Evolutionary conservation across 768 basidiomycete species (phyloP).

Genomic region (Trametes cubensis): DNA sequence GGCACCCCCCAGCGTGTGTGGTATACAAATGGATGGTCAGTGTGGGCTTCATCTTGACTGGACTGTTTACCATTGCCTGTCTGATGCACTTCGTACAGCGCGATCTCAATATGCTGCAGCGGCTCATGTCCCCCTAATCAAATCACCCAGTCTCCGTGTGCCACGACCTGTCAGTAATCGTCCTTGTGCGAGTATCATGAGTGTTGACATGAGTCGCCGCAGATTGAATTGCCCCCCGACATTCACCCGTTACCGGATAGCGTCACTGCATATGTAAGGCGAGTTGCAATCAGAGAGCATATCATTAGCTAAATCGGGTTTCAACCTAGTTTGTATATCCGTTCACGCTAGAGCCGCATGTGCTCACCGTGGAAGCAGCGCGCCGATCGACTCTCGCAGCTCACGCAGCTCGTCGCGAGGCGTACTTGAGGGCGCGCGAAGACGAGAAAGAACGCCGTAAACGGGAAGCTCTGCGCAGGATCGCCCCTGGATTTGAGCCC

Average conservation of each 20-base stretch:
- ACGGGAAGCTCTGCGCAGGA: slow-evolving; percentile 67
- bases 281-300: not conserved
- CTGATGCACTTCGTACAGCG: slow-evolving; percentile 11
- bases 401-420: slow-evolving; percentile 67
- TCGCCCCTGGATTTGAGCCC: slow-evolving; percentile 87
- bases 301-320: not conserved
- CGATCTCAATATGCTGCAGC: slow-evolving; percentile 72
- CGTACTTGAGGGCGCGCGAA: slow-evolving; percentile 68
- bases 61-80: not conserved
- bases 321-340: slow-evolving; percentile 87
- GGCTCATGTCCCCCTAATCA: slow-evolving; percentile 81
- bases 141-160: slow-evolving; percentile 87
- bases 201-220: not conserved
- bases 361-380: slow-evolving; percentile 74
- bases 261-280: slow-evolving; percentile 81
- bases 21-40: not conserved
- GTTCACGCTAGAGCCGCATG: slow-evolving; percentile 88
- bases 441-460: slow-evolving; percentile 73
- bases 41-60: not conserved
- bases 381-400: slow-evolving; percentile 68
- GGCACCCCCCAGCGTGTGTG: too few relatives aligned
- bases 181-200: not conserved
- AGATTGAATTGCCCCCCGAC: slow-evolving; percentile 88
- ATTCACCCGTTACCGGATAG: slow-evolving; percentile 94
- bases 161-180: slow-evolving; percentile 65